A percentile compares a stretch with the other conserved stretches of the same genome.
phyloP scores from a whole-genome alignment of 1,284 basidiomycete species.

The Mycosarcoma mackinlayi region DNA sequence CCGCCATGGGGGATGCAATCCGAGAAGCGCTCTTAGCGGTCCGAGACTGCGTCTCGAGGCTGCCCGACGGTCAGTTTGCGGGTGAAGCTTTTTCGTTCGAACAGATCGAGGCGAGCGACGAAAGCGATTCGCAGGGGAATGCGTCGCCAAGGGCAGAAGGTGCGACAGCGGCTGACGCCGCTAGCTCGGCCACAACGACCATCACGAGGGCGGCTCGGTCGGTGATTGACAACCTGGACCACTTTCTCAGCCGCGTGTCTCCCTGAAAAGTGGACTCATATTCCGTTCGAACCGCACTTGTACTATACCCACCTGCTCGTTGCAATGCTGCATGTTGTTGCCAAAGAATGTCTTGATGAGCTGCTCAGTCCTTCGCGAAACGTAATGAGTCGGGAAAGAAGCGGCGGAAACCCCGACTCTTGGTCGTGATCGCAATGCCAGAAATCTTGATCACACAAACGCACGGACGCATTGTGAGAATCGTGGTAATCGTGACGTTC shows the following conservation, averaged over 20 bases:
- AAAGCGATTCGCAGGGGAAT: constrained; percentile 10
- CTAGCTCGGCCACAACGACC: constrained; percentile 17
- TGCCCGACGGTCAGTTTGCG: constrained; percentile 24
- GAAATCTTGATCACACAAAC: no score
- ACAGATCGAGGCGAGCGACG: constrained; percentile 26
- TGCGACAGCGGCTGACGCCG: not conserved
- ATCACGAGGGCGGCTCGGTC: constrained; percentile 26
- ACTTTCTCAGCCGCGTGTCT: constrained; percentile 20
- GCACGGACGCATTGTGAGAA: no score
- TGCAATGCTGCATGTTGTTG: no score
- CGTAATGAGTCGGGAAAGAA: no score
- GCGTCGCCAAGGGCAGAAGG: not conserved
- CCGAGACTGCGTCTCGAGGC: constrained; percentile 11
- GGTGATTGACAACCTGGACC: constrained; percentile 35
- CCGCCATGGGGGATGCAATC: constrained; percentile 6
- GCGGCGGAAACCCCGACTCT: no score
- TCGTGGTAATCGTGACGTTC: no score
- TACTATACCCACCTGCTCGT: no score
- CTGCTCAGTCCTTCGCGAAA: no score
- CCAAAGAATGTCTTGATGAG: no score
- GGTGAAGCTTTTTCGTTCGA: constrained; percentile 30
- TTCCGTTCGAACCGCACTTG: not conserved
- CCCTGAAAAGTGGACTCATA: not conserved
- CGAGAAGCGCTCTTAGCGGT: constrained; percentile 18
- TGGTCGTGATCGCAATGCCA: no score